Evolutionary conservation across 2,329 filamentous ascomycete species (phyloP).

Genomic region (Alternaria sp.): DNA sequence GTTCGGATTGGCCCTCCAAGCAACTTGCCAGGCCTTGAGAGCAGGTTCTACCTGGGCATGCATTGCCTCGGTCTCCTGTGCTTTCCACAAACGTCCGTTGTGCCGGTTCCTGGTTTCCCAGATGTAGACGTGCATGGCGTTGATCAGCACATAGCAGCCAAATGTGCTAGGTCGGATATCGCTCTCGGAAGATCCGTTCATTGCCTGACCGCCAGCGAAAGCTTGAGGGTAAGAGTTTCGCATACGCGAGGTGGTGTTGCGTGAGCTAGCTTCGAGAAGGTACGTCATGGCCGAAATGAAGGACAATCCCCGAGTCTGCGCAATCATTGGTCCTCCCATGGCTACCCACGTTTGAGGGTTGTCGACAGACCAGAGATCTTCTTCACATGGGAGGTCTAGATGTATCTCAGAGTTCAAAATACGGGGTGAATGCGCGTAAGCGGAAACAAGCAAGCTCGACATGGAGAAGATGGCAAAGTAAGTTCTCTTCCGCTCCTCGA

Average conservation of each 20-base stretch:
- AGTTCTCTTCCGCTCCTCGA: conserved; percentile 91
- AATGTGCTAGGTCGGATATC: conserved; percentile 86
- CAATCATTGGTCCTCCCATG: conserved; percentile 74
- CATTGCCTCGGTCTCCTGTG: conserved; percentile 93
- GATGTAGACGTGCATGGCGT: conserved; percentile 96
- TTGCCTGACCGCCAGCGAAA: conserved; percentile 58
- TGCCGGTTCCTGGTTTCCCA: conserved; percentile 96
- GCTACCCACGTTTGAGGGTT: conserved; percentile 82
- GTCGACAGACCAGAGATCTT: conserved; percentile 87
- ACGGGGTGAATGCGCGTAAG: conserved; percentile 90
- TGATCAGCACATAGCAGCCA: conserved; percentile 89
- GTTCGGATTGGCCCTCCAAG: conserved; percentile 85
- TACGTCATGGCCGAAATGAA: conserved; percentile 85
- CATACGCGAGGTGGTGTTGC: conserved; percentile 56
- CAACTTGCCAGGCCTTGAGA: conserved; percentile 90
- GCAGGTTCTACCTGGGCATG: conserved; percentile 94
- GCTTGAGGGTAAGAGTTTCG: conserved; percentile 54
- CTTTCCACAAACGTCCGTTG: conserved; percentile 86
- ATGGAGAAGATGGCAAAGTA: conserved; percentile 90
- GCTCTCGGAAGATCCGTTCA: conserved; percentile 63
- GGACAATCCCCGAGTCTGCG: conserved; percentile 74
- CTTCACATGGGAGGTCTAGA: conserved; percentile 89
- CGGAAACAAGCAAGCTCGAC: conserved; percentile 87
- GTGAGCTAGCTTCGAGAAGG: conserved; percentile 79
- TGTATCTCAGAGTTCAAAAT: conserved; percentile 94